phyloP scores from a whole-genome alignment of 495 filamentous ascomycete genomes.

The Daldinia childiae region DNA sequence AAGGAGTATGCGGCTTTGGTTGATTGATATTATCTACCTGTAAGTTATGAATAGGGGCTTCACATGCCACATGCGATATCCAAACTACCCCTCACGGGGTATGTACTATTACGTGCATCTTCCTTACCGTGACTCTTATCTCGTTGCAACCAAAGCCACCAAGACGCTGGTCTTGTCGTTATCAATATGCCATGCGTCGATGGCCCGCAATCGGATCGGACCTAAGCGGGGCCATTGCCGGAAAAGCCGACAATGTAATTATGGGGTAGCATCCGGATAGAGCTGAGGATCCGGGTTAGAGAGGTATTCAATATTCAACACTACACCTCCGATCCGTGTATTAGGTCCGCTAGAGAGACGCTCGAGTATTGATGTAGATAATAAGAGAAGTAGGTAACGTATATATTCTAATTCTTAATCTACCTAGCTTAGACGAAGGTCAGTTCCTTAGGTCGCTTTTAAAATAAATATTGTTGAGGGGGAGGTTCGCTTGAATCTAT shows the following conservation, averaged over 20 bases:
- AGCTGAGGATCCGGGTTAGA: neutral
- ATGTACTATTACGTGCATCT: neutral
- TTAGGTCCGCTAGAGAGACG: too few species aligned
- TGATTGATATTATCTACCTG: neutral
- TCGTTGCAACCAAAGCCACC: conserved; percentile 2
- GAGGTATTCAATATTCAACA: too few species aligned
- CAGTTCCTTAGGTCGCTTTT: too few species aligned
- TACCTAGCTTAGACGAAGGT: too few species aligned
- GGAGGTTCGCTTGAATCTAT: neutral
- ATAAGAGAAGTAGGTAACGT: too few species aligned
- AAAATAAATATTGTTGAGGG: too few species aligned
- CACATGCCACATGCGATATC: neutral
- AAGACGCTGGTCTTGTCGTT: neutral
- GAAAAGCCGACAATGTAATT: neutral
- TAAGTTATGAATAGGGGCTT: neutral
- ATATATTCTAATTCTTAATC: too few species aligned
- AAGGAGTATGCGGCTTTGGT: neutral
- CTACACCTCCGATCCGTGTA: too few species aligned
- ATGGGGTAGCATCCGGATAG: neutral
- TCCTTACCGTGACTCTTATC: neutral
- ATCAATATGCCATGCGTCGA: neutral
- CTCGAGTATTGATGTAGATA: too few species aligned
- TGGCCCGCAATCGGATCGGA: neutral
- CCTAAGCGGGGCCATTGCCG: conserved; percentile 1
- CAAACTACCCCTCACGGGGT: neutral